A percentile compares a stretch with the other conserved stretches of the same genome.
Evolutionary conservation across 192 early-diverging fungal genomes (phyloP).

Genomic region (Allomyces javanicus): DNA sequence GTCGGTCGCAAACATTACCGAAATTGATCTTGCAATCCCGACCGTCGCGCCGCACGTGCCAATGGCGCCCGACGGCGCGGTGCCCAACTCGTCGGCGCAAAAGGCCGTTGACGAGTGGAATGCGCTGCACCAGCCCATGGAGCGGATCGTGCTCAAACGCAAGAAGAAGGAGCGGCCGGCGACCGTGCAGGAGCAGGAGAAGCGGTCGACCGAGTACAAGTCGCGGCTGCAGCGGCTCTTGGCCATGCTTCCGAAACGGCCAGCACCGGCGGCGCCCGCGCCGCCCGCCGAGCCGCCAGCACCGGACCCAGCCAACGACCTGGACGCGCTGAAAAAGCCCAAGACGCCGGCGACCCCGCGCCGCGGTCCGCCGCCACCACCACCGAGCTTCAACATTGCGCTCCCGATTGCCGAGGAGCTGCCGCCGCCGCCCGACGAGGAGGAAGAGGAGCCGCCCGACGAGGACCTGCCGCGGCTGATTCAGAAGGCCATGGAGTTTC

Average conservation of each 20-base stretch:
- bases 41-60: background rate
- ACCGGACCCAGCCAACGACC: no score
- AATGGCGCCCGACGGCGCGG: background rate
- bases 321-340: no score
- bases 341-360: no score
- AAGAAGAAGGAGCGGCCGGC: background rate
- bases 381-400: background rate
- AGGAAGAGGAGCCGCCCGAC: background rate
- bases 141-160: background rate
- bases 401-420: background rate
- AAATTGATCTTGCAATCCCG: no score
- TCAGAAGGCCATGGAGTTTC: background rate
- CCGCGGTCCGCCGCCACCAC: background rate
- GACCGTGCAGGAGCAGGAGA: background rate
- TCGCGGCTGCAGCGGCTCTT: background rate
- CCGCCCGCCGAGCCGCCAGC: no score
- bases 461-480: background rate
- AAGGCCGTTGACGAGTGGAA: background rate
- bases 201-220: background rate
- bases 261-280: background rate
- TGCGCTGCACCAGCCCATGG: no score
- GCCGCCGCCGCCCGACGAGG: background rate
- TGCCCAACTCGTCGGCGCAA: background rate
- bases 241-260: background rate
- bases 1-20: no score